phyloP scores from a whole-genome alignment of 1,284 basidiomycete species.

The Coniophora puteana region DNA sequence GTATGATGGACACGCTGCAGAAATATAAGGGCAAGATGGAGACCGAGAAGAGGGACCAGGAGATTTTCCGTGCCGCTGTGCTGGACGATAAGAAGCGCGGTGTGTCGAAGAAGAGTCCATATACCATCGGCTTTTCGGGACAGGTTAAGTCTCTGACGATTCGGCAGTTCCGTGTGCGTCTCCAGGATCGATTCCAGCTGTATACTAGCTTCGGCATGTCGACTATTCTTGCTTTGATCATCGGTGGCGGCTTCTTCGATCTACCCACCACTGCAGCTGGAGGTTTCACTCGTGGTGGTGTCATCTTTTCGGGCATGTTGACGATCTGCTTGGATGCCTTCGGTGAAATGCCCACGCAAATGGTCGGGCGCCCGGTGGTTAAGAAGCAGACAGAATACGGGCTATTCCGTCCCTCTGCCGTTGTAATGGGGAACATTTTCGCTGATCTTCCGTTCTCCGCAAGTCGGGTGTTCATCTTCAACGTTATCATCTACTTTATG shows the following conservation, averaged over 20 bases:
- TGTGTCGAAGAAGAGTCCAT: conserved; percentile 82
- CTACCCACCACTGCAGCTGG: conserved; percentile 73
- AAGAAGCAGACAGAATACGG: conserved; percentile 73
- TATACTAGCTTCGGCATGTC: conserved; percentile 65
- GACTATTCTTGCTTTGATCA: conserved; percentile 66
- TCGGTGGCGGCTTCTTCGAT: conserved; percentile 75
- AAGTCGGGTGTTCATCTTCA: conserved; percentile 57
- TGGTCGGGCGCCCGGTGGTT: conserved; percentile 75
- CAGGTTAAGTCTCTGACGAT: conserved; percentile 73
- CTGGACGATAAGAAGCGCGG: conserved; percentile 79
- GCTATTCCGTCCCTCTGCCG: conserved; percentile 77
- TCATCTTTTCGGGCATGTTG: conserved; percentile 74
- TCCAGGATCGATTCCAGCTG: conserved; percentile 84
- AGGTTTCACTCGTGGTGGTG: conserved; percentile 84
- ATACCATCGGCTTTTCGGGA: conserved; percentile 76
- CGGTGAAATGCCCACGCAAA: conserved; percentile 66
- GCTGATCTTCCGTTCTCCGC: conserved; percentile 78
- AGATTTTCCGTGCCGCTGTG: conserved; percentile 76
- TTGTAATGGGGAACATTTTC: conserved; percentile 70
- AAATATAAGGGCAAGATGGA: conserved; percentile 68
- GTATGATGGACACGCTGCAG: conserved; percentile 48
- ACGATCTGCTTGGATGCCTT: conserved; percentile 78
- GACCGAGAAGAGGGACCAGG: conserved; percentile 62
- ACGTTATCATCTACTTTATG: conserved; percentile 78
- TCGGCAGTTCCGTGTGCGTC: conserved; percentile 68